Base-by-base conservation (phyloP, 2,329 filamentous ascomycete species). In the Boeremia lycopersici region DNA sequence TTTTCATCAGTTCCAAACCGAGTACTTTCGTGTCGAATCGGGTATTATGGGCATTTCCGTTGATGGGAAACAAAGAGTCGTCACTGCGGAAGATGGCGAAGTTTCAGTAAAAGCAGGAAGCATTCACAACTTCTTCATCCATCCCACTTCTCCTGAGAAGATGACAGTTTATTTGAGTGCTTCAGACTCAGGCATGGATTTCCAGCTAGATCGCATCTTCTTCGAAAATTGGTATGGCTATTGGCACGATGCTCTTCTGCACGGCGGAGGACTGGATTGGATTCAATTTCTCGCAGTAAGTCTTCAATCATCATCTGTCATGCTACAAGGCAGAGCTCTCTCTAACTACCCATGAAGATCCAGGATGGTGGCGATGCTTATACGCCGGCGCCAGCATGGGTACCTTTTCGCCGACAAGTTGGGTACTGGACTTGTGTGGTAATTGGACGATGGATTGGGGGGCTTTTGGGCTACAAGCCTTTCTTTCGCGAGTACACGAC, bases 291-390 rank as follows among this genome's bases (percentile, higher is more conserved):
- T 74, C 35, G 59, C 59, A 23, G 74, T 75, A 57, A n/a, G 48
- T 41, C 52, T 33, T 6, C 31, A 15, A 23, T 40, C 29, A 44
- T 46, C 5, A 5, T 8, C 10, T 49, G 15, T 23, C 17, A 28
- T 31, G 38, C 29, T 40, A 31, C n/a, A 25, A 28, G 42, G 35
- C 23, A 41, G 29, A 33, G 53, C 60, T 57, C 23, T 39, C 34
- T 15, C 43, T 23, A 26, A 49, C n/a, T 26, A 23, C 34, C 34
- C 19, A 26, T 7, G 12, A 39, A 77, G 74, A 77, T 75, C 62
- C 76, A 74, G 38, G 75, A 78, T 58, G 75, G 73, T 6, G 76
- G 76, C 2, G 75, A 70, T 23, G 72, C 72, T 8, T 78, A 77
- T 55, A 59, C 74, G 2, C 68, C 73, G 0, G 46, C 73, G 2